Conservation (phyloP, 805 yeast genomes). For the Vanderwaltozyma tropicalis region DNA sequence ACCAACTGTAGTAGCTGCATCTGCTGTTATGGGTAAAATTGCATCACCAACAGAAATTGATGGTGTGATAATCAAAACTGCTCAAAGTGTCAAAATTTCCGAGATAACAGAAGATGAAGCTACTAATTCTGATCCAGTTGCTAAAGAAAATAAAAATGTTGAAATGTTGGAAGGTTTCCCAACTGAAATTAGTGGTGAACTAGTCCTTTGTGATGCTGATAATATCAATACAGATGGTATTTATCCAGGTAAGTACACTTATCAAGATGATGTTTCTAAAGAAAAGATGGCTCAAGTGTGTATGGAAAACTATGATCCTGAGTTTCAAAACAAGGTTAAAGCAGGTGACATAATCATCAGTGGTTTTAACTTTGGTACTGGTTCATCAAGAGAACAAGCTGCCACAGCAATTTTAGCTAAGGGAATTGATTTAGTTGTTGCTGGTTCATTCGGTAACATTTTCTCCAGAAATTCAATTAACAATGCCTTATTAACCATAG, state of each 20-base stretch:
- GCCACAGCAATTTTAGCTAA: slow-evolving; percentile 96
- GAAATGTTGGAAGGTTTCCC: slow-evolving; percentile 90
- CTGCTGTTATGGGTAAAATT: slow-evolving; percentile 90
- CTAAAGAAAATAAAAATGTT: slow-evolving; percentile 13
- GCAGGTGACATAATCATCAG: slow-evolving; percentile 84
- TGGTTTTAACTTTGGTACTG: slow-evolving; percentile 96
- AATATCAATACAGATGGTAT: slow-evolving; percentile 96
- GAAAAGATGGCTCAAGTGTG: slow-evolving; percentile 98
- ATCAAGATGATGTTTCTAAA: slow-evolving; percentile 91
- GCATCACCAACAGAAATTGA: slow-evolving; percentile 82
- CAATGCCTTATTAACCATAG: slow-evolving; percentile 88
- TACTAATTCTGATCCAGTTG: slow-evolving; percentile 33
- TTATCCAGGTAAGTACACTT: slow-evolving; percentile 97
- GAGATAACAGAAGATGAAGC: slow-evolving; percentile 12
- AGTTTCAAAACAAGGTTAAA: slow-evolving; percentile 69
- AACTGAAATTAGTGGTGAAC: slow-evolving; percentile 73
- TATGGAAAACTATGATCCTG: slow-evolving; percentile 96
- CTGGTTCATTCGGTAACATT: slow-evolving; percentile 96
- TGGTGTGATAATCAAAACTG: slow-evolving; percentile 37
- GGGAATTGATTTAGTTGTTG: slow-evolving; percentile 84
- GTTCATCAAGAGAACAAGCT: slow-evolving; percentile 97
- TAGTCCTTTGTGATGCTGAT: slow-evolving; percentile 93
- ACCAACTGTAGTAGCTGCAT: slow-evolving; percentile 97
- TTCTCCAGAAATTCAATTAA: slow-evolving; percentile 93
- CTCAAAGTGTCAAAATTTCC: not conserved